These are phyloP conservation scores for Aspergillus bertholletiae DNA, from an alignment of 495 filamentous ascomycete genomes.

Conservation along the genomic window DNA sequence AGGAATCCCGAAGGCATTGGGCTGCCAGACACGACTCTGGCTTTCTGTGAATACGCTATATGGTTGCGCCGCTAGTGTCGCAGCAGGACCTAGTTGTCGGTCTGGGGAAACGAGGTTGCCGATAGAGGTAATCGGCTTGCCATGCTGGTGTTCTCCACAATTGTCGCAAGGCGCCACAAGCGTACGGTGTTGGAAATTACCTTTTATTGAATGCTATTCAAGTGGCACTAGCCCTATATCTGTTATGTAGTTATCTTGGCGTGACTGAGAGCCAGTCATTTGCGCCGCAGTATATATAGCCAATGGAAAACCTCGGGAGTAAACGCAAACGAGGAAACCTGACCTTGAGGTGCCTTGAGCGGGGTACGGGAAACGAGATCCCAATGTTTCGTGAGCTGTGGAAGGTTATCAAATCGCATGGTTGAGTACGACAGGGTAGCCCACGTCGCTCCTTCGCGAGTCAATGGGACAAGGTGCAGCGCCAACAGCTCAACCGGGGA, in stretches of 20 bases:
- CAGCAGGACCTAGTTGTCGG: too few relatives aligned
- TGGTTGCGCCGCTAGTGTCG: too few relatives aligned
- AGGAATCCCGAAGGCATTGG: too few relatives aligned
- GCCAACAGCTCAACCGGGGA: conserved; percentile 37
- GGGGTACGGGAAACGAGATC: conserved; percentile 29
- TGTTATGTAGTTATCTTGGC: neutral
- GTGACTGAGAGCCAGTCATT: conserved; percentile 8
- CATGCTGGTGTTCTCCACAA: too few relatives aligned
- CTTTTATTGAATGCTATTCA: neutral
- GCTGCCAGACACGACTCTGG: too few relatives aligned
- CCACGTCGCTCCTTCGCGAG: conserved; percentile 30
- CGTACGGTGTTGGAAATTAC: too few relatives aligned
- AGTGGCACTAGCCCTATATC: neutral
- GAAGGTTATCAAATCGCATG: conserved; percentile 30
- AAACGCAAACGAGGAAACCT: conserved; percentile 26
- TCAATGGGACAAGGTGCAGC: conserved; percentile 35
- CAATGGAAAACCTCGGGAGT: conserved; percentile 40
- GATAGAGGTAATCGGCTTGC: too few relatives aligned
- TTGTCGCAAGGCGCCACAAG: too few relatives aligned
- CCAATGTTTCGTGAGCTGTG: conserved; percentile 27
- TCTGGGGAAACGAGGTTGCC: too few relatives aligned
- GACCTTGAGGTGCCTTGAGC: conserved; percentile 36
- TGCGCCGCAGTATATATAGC: conserved; percentile 37
- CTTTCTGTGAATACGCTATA: too few relatives aligned
- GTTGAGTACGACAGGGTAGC: conserved; percentile 37